Evolutionary conservation across 2,329 filamentous ascomycete genomes (phyloP).

Genomic region (Samsoniella hepiali): DNA sequence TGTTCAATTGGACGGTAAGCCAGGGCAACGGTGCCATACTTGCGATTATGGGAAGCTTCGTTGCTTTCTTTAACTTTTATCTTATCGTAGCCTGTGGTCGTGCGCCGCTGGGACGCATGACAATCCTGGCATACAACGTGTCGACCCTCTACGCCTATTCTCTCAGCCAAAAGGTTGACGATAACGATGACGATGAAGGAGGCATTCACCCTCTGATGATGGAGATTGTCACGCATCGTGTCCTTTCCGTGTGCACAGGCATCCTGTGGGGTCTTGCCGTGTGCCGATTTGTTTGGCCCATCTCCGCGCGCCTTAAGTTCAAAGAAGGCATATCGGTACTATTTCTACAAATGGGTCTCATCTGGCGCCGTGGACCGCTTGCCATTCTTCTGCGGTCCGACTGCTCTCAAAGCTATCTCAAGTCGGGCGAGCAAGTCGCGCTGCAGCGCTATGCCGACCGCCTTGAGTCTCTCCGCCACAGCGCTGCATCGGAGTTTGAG

Average conservation of each 20-base stretch:
- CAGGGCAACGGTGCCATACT: slow-evolving; percentile 68
- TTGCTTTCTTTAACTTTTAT: slow-evolving; percentile 77
- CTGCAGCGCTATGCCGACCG: slow-evolving; percentile 71
- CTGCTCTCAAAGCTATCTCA: slow-evolving; percentile 65
- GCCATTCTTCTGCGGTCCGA: slow-evolving; percentile 63
- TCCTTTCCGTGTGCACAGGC: slow-evolving; percentile 75
- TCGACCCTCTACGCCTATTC: slow-evolving; percentile 88
- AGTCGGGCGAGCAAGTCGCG: slow-evolving; percentile 75
- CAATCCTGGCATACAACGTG: slow-evolving; percentile 89
- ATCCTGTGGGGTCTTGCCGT: slow-evolving; percentile 85
- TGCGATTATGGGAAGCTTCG: slow-evolving; percentile 71
- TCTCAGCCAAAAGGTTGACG: slow-evolving; percentile 68
- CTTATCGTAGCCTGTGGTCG: slow-evolving; percentile 77
- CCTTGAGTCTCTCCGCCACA: slow-evolving; percentile 65
- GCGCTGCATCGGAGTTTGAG: slow-evolving; percentile 76
- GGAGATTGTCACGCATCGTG: slow-evolving; percentile 79
- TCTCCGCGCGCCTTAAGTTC: slow-evolving; percentile 78
- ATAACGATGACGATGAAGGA: slow-evolving; percentile 77
- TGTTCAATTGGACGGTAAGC: slow-evolving; percentile 71
- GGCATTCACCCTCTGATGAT: slow-evolving; percentile 75
- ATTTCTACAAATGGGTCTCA: slow-evolving; percentile 85
- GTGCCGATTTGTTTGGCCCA: slow-evolving; percentile 83
- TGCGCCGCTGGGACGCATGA: slow-evolving; percentile 83
- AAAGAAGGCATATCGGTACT: slow-evolving; percentile 80
- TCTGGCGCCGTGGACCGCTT: slow-evolving; percentile 90